Conservation (phyloP, 2,329 filamentous ascomycete species). For the Colletotrichum tamarilloi region DNA sequence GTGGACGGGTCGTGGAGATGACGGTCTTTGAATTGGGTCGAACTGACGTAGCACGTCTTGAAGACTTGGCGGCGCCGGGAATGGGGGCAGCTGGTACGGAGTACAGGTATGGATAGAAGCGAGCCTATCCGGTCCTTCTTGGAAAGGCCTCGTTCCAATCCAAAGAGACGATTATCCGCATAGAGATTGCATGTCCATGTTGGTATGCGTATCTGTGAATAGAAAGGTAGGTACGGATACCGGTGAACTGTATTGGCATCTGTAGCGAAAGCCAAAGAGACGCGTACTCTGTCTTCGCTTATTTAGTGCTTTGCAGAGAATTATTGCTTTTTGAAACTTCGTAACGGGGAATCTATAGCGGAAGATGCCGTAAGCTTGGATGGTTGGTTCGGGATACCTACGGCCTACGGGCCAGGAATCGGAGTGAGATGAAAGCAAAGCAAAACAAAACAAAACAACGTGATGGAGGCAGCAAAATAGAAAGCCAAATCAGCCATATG, state of each 20-base stretch:
- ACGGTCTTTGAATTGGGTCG: background rate
- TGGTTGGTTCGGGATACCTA: background rate
- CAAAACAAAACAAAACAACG: background rate
- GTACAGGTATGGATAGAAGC: background rate
- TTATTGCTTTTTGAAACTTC: background rate
- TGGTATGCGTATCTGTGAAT: background rate
- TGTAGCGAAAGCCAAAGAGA: slow-evolving; percentile 7
- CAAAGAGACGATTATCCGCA: background rate
- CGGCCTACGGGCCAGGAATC: background rate
- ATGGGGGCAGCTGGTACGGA: background rate
- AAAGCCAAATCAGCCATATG: background rate
- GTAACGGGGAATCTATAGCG: background rate
- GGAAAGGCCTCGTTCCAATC: slow-evolving; percentile 9
- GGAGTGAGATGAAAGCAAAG: background rate
- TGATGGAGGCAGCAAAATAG: background rate
- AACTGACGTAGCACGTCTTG: slow-evolving; percentile 9
- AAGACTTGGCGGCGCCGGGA: background rate
- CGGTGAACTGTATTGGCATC: background rate
- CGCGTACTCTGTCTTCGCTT: slow-evolving; percentile 29
- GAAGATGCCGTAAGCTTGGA: slow-evolving; percentile 13
- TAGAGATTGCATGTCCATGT: background rate
- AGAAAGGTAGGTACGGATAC: background rate
- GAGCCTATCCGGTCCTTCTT: background rate
- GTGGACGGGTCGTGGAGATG: slow-evolving; percentile 16
- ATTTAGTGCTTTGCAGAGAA: background rate